phyloP scores from a whole-genome alignment of 2,329 filamentous ascomycete species.

The Aspergillus sp. region DNA sequence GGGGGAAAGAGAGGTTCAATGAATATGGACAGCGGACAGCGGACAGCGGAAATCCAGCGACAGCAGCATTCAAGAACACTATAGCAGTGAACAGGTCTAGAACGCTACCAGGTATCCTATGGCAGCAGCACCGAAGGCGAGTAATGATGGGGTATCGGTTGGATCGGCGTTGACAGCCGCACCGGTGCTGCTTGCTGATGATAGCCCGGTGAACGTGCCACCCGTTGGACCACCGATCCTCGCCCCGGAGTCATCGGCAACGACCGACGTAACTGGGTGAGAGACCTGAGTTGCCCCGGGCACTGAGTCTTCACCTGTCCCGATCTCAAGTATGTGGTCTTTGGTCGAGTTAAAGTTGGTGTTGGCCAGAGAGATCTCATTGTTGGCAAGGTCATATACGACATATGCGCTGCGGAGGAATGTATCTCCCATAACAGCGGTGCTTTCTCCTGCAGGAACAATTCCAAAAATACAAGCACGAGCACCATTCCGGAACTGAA shows the following conservation, averaged over 20 bases:
- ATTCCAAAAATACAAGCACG: constrained; percentile 51
- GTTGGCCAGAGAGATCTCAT: constrained; percentile 61
- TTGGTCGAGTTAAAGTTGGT: constrained; percentile 59
- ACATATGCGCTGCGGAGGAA: constrained; percentile 64
- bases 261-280: constrained; percentile 50
- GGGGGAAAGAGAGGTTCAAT: neutral
- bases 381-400: constrained; percentile 61
- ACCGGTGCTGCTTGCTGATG: constrained; percentile 18
- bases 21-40: neutral
- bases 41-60: neutral
- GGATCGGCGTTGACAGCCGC: constrained; percentile 4
- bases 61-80: neutral
- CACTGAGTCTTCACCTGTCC: constrained; percentile 47
- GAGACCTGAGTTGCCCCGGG: constrained; percentile 54
- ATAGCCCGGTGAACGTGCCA: constrained; percentile 14
- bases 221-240: constrained; percentile 35
- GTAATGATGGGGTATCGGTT: neutral
- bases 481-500: constrained; percentile 34
- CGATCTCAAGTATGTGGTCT: constrained; percentile 55
- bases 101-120: neutral
- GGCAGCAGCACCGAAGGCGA: neutral
- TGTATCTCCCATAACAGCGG: constrained; percentile 59
- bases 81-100: neutral
- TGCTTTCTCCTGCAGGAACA: constrained; percentile 47
- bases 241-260: constrained; percentile 44